A percentile compares a stretch with the other conserved stretches of the same genome.
Conservation (phyloP, 371 early-diverging fungal genomes). For the Zychaea mexicana region DNA sequence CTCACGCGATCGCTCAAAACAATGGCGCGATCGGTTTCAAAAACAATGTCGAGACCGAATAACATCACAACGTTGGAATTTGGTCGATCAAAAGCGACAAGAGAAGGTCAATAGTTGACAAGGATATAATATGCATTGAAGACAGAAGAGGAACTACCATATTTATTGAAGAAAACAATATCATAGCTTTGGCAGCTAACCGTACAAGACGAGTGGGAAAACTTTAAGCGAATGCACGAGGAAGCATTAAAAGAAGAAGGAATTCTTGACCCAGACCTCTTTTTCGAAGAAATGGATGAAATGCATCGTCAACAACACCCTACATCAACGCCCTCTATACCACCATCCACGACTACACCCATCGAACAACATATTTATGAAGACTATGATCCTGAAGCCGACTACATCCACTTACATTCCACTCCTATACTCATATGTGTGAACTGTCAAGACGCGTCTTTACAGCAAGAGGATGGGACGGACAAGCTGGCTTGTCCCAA, state of each 20-base stretch:
- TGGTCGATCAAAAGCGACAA: slow-evolving; percentile 5
- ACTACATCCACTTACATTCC: background rate
- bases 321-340: no score
- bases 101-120: background rate
- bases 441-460: background rate
- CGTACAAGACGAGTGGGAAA: slow-evolving; percentile 13
- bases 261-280: slow-evolving; percentile 1
- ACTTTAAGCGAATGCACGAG: slow-evolving; percentile 11
- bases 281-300: background rate
- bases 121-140: background rate
- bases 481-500: slow-evolving; percentile 3
- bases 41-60: slow-evolving; percentile 13
- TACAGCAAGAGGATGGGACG: background rate
- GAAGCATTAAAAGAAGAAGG: slow-evolving; percentile 15
- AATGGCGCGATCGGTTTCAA: slow-evolving; percentile 12
- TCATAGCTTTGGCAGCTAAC: background rate
- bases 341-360: background rate
- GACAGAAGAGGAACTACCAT: no score
- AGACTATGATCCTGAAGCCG: slow-evolving; percentile 1
- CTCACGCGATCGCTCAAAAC: background rate
- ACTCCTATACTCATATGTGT: background rate
- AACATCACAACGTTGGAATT: slow-evolving; percentile 1
- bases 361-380: background rate
- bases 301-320: background rate
- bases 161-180: background rate